Evolutionary conservation across 805 yeast species (phyloP).

Genomic region (Scheffersomyces coipomensis): DNA sequence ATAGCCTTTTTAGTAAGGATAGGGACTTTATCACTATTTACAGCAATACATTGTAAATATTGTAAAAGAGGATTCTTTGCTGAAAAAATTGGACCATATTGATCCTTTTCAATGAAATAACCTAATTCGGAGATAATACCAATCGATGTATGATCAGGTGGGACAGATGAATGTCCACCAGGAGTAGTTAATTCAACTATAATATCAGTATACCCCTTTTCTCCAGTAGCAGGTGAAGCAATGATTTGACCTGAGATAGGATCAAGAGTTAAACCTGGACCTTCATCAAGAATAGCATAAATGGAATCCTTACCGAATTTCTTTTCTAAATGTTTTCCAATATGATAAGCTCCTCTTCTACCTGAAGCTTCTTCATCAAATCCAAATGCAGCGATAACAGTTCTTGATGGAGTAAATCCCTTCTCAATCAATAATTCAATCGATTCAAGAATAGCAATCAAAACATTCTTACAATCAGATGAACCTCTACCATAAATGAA

Average conservation of each 20-base stretch:
- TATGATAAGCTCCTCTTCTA: slow-evolving; percentile 51
- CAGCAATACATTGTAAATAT: slow-evolving; percentile 62
- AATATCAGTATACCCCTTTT: slow-evolving; percentile 46
- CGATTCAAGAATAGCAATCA: slow-evolving; percentile 66
- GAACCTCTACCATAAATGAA: slow-evolving; percentile 75
- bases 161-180: slow-evolving; percentile 78
- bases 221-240: slow-evolving; percentile 52
- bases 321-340: slow-evolving; percentile 45
- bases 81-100: slow-evolving; percentile 45
- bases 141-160: slow-evolving; percentile 77
- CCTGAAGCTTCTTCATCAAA: slow-evolving; percentile 79
- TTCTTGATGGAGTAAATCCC: slow-evolving; percentile 56
- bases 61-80: slow-evolving; percentile 57
- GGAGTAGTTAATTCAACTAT: slow-evolving; percentile 50
- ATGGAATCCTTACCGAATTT: slow-evolving; percentile 61
- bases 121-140: slow-evolving; percentile 66
- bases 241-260: slow-evolving; percentile 48
- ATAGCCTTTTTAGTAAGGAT: slow-evolving; percentile 27
- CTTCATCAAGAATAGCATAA: slow-evolving; percentile 66
- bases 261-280: slow-evolving; percentile 51
- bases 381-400: slow-evolving; percentile 64
- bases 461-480: slow-evolving; percentile 67
- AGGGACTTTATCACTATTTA: slow-evolving; percentile 33
- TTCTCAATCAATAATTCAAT: slow-evolving; percentile 52
- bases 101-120: slow-evolving; percentile 52